These are phyloP conservation scores for Trifolium dubium DNA, from an alignment of 306 rosid genomes.

Conservation along the genomic window DNA sequence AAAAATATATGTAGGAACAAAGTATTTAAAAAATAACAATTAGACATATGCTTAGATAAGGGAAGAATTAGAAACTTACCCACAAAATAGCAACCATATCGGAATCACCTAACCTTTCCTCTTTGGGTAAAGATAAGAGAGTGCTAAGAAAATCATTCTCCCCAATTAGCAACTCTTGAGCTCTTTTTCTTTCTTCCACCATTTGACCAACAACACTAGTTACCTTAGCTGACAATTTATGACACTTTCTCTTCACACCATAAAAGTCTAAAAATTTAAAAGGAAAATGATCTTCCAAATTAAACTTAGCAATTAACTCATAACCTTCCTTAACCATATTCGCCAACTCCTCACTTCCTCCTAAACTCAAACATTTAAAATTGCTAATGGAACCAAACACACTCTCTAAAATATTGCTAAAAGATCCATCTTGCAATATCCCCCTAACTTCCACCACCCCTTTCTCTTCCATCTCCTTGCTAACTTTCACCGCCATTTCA, in stretches of 20 bases:
- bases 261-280: constrained; percentile 69
- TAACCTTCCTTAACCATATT: constrained; percentile 76
- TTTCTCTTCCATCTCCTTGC: constrained; percentile 50
- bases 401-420: constrained; percentile 68
- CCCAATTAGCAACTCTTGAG: constrained; percentile 25
- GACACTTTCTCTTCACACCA: constrained; percentile 81
- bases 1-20: too few relatives aligned
- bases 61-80: constrained; percentile 53
- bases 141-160: constrained; percentile 74
- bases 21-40: too few relatives aligned
- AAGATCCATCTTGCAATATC: constrained; percentile 67
- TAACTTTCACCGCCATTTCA: constrained; percentile 52
- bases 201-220: constrained; percentile 56
- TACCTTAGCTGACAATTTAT: constrained; percentile 64
- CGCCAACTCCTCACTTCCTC: constrained; percentile 45
- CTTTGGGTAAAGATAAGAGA: constrained; percentile 64
- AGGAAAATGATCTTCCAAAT: constrained; percentile 79
- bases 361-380: constrained; percentile 3
- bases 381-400: constrained; percentile 61
- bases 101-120: constrained; percentile 60
- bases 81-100: constrained; percentile 83
- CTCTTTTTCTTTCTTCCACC: constrained; percentile 57
- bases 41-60: neutral
- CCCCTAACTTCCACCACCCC: constrained; percentile 62
- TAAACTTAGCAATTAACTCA: constrained; percentile 61